These are phyloP conservation scores for Plasmodium inui DNA, from an alignment of 169 alveolate genomes.

Conservation along the genomic window DNA sequence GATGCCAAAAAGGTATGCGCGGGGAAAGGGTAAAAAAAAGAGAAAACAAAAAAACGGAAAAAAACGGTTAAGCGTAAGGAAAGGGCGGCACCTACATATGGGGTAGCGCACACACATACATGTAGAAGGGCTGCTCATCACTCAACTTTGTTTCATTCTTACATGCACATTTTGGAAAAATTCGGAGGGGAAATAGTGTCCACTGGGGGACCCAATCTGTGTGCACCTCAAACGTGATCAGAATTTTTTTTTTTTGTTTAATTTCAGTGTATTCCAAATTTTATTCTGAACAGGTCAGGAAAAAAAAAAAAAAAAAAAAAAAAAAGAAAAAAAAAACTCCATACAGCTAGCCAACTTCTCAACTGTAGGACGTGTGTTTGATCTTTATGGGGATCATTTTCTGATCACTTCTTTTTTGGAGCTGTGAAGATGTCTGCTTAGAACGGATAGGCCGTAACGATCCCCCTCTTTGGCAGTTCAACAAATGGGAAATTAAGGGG, in stretches of 20 bases:
- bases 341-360: background rate
- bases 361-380: background rate
- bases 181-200: background rate
- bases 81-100: background rate
- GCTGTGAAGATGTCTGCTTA: background rate
- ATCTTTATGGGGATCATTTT: background rate
- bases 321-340: background rate
- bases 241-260: background rate
- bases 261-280: background rate
- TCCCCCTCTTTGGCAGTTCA: background rate
- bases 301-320: constrained; percentile 1
- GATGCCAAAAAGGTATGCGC: background rate
- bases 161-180: background rate
- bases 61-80: background rate
- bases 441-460: background rate
- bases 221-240: background rate
- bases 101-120: background rate
- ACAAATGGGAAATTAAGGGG: background rate
- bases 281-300: background rate
- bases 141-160: background rate
- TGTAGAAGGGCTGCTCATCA: background rate
- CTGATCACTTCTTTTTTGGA: background rate
- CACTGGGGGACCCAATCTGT: background rate
- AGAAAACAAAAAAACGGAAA: no score
- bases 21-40: background rate